Base-by-base conservation (phyloP, 495 filamentous ascomycete species). In the Aspergillus baeticus region DNA sequence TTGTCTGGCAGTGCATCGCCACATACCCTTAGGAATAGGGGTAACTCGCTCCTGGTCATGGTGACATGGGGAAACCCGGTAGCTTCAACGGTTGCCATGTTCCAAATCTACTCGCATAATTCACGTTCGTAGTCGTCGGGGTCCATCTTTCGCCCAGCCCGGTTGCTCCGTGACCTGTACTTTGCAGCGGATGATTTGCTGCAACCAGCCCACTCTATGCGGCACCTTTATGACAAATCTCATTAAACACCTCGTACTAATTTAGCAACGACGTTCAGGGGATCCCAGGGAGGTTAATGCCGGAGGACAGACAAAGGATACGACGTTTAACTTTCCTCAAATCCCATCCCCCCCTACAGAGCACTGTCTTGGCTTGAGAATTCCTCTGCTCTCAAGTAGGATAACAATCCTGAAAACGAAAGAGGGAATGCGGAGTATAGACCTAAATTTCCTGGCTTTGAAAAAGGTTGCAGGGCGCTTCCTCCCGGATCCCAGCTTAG, bases 161-260 rank as follows among this genome's bases (percentile, higher is more conserved):
- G 33, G 36, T 33, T 31, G 10, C 50, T 18, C 35, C 35, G 42
- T 34, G 49, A 49, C 36, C 11, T 54, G 36, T 52, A 51, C 8
- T 42, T 18, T n/a, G 33, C 14, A 46, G 31, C 35, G 20, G 31
- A 13, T 38, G 20, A 6, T 1, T 38, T 43, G n/a, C 7, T n/a
- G 41, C 42, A 39, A 26, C 1, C 6, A 20, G 39, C 14, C 22
- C 26, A 43, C 45, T 33, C 42, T 7, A 38, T 18, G 36, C 20
- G 22, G 54, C 15, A 42, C 35, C 31, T 11, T 34, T 47, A 43
- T 49, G 54, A 56, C 54, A 50, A 56, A 56, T 56, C 34, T 31
- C n/a, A 47, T 46, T 22, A 55, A 13, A 2, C 18, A 17, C 2
- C 15, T 41, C 2, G 7, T n/a, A 50, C 26, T 33, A 33, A 6